These are phyloP conservation scores for Carpinus fangiana DNA, from an alignment of 306 rosid species.

Conservation along the genomic window DNA sequence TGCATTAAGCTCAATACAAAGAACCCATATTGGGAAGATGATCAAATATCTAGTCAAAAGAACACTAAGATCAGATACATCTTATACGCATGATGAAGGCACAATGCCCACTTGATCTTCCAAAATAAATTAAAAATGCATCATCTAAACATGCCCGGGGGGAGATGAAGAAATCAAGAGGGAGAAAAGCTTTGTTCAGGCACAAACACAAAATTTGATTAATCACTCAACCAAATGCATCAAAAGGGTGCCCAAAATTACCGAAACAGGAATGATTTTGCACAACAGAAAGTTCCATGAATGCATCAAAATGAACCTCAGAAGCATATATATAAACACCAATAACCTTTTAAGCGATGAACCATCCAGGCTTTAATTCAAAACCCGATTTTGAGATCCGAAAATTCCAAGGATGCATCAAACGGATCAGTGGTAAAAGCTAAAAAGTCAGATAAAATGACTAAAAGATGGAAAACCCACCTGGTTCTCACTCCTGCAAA, in stretches of 20 bases:
- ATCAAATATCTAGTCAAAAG: constrained; percentile 15
- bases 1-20: constrained; percentile 21
- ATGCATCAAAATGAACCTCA: constrained; percentile 28
- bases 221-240: constrained; percentile 29
- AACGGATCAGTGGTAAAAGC: constrained; percentile 20
- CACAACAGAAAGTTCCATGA: constrained; percentile 10
- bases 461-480: constrained; percentile 25
- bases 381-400: constrained; percentile 7
- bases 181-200: constrained; percentile 13
- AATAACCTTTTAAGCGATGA: neutral
- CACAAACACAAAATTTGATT: constrained; percentile 15
- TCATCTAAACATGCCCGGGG: constrained; percentile 18
- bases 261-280: constrained; percentile 1
- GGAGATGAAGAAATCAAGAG: constrained; percentile 9
- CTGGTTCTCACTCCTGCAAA: constrained; percentile 35
- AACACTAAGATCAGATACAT: constrained; percentile 16
- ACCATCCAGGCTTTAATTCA: neutral
- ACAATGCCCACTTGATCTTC: constrained; percentile 5
- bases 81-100: constrained; percentile 5
- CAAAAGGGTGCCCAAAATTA: constrained; percentile 31
- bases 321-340: constrained; percentile 8
- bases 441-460: constrained; percentile 2
- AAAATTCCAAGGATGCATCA: constrained; percentile 27
- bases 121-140: neutral
- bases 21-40: constrained; percentile 8